Evolutionary conservation across 2,329 filamentous ascomycete genomes (phyloP), one percentile per base, ranked within the genome.

Genomic region (Neopestalotiopsis sp.): DNA sequence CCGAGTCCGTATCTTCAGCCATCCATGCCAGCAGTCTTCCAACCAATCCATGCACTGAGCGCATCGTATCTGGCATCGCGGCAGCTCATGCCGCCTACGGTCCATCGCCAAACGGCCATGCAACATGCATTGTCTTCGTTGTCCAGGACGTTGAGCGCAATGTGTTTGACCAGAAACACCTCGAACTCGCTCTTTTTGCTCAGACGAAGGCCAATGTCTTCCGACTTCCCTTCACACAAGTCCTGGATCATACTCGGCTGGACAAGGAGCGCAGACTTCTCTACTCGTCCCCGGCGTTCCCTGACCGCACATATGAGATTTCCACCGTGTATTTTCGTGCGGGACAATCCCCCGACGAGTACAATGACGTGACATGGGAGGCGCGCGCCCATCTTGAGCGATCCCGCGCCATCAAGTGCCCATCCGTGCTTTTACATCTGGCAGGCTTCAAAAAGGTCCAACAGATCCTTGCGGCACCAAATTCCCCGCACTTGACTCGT

Each of bases 371-470:
- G 24, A 90, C 93, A 63, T 98, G 96, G 96, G 86, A 91, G 70
- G 93, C 93, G 10, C 89, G 96, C 32, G 89, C 93, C 70, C 94
- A 97, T 68, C 84, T 98, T 61, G 96, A 99, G 81, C 91, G 94
- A 64, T 97, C 94, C 59, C 88, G 90, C 57, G 95, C 96, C 13
- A 97, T 98, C 82, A 98, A 98, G 82, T 98, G 96, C 77, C 96
- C 96, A 1, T 94, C 91, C 1, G 90, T 98, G 38, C 85, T 98
- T 68, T 97, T 94, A 1, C 96, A 99, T 76, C 88, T 98, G 5
- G 93, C 95, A 10, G 96, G 96, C 45, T 94, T 92, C 74, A 99
- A 98, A 81, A 98, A 98, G 80, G 91, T 98, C 42, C 96, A 99
- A 81, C 96, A 99, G 81, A 92, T 98, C 1, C 90, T 99, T n/a